Evolutionary conservation across 208 protist species (phyloP).

Genomic region (Trypanosoma brucei): DNA sequence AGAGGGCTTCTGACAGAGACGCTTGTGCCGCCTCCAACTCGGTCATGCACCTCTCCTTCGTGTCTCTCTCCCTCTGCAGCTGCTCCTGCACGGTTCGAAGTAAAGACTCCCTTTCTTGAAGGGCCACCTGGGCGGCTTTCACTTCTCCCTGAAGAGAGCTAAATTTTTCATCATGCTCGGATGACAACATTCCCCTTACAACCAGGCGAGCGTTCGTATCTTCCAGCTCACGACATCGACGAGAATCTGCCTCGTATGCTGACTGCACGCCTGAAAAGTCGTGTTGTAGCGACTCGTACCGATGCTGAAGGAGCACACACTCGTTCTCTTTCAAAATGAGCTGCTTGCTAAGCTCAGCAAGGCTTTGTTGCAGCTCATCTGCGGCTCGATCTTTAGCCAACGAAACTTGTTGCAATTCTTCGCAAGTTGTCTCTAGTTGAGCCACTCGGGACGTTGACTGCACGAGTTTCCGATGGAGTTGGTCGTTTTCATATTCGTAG

Average conservation of each 20-base stretch:
- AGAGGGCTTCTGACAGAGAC: conserved; percentile 35
- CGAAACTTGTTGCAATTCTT: conserved; percentile 49
- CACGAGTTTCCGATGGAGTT: conserved; percentile 62
- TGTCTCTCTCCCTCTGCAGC: conserved; percentile 25
- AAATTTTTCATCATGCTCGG: conserved; percentile 22
- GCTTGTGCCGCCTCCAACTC: conserved; percentile 29
- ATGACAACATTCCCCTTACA: conserved; percentile 44
- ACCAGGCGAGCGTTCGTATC: conserved; percentile 70
- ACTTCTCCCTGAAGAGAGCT: conserved; percentile 26
- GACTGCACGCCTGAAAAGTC: conserved; percentile 45
- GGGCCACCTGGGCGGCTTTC: conserved; percentile 13
- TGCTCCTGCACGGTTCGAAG: conserved; percentile 22
- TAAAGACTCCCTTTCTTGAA: conserved; percentile 18
- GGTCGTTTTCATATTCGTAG: conserved; percentile 76
- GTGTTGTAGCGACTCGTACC: conserved; percentile 47
- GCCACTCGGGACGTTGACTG: conserved; percentile 34
- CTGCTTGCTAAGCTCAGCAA: conserved; percentile 79
- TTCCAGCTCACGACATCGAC: conserved; percentile 43
- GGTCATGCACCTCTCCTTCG: conserved; percentile 13
- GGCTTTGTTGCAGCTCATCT: conserved; percentile 75
- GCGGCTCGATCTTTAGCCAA: conserved; percentile 47
- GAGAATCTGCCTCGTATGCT: conserved; percentile 27
- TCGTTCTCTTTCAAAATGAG: conserved; percentile 78
- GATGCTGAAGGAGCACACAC: conserved; percentile 53
- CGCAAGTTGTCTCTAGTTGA: conserved; percentile 38